Conservation (phyloP, 129 eudicot species). For the Flaveria sonorensis region DNA sequence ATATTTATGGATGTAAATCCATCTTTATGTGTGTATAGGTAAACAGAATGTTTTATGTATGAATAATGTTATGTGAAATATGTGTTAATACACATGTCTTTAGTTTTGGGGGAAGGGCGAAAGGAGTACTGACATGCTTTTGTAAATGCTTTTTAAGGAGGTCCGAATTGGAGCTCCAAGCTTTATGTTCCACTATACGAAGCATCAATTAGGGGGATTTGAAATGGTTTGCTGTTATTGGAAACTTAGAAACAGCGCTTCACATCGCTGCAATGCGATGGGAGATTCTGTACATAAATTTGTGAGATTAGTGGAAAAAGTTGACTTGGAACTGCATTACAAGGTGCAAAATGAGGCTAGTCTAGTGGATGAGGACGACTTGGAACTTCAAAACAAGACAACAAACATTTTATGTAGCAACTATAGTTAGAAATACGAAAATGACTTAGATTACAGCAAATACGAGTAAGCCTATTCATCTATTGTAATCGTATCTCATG, state of each 20-base stretch:
- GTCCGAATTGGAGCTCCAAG: not conserved
- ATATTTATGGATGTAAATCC: not conserved
- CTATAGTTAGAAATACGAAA: not conserved
- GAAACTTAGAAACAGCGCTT: not conserved
- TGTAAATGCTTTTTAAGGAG: conserved; percentile 13
- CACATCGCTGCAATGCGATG: not conserved
- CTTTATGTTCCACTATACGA: conserved; percentile 21
- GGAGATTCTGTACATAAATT: not conserved
- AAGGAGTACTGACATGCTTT: not conserved
- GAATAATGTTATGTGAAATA: no score
- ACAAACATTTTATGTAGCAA: not conserved
- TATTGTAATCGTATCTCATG: not conserved
- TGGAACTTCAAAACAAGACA: conserved; percentile 16
- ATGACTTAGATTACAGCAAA: conserved; percentile 10
- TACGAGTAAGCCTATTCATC: not conserved
- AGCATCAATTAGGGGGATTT: conserved; percentile 16
- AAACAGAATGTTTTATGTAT: not conserved
- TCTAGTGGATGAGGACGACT: conserved; percentile 6
- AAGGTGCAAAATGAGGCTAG: not conserved
- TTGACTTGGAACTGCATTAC: no score
- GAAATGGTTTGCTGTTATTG: not conserved
- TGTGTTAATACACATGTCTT: not conserved
- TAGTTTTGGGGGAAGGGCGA: not conserved
- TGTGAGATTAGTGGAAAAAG: not conserved
- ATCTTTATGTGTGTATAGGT: not conserved